phyloP scores from a whole-genome alignment of 1,284 basidiomycete species.

The Trichosporon asahii region DNA sequence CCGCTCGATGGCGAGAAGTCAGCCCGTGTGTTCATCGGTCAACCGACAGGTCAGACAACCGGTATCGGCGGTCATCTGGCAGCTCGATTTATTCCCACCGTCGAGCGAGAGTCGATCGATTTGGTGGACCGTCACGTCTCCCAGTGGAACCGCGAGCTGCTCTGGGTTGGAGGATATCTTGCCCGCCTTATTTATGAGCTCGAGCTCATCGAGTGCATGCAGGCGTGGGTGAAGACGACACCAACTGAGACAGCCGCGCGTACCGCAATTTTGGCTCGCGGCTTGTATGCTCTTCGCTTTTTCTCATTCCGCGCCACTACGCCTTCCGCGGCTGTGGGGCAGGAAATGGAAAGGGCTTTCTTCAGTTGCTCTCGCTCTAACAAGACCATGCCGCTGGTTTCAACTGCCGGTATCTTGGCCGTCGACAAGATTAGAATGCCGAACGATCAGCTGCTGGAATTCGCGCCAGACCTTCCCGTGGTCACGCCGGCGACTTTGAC shows the following conservation, averaged over 20 bases:
- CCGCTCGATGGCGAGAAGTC: conserved; percentile 64
- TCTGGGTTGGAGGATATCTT: conserved; percentile 74
- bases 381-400: conserved; percentile 68
- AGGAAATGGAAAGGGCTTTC: conserved; percentile 74
- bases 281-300: conserved; percentile 80
- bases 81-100: conserved; percentile 91
- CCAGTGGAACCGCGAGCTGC: conserved; percentile 72
- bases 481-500: conserved; percentile 66
- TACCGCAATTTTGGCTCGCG: conserved; percentile 61
- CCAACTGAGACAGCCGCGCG: conserved; percentile 56
- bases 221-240: conserved; percentile 46
- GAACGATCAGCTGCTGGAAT: conserved; percentile 68
- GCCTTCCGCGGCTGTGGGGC: conserved; percentile 78
- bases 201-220: conserved; percentile 60
- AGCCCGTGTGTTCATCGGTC: conserved; percentile 45
- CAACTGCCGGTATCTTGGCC: conserved; percentile 70
- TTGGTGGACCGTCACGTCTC: conserved; percentile 60
- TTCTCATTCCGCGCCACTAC: conserved; percentile 84
- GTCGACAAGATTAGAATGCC: conserved; percentile 73
- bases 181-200: conserved; percentile 80
- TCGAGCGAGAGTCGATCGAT: conserved; percentile 93
- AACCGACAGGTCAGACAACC: conserved; percentile 75
- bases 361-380: conserved; percentile 61
- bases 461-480: conserved; percentile 76
- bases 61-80: conserved; percentile 89